A percentile compares a stretch with the other conserved stretches of the same genome.
Conservation (phyloP, 139 green algal species). For the Chlamydomonas applanata region DNA sequence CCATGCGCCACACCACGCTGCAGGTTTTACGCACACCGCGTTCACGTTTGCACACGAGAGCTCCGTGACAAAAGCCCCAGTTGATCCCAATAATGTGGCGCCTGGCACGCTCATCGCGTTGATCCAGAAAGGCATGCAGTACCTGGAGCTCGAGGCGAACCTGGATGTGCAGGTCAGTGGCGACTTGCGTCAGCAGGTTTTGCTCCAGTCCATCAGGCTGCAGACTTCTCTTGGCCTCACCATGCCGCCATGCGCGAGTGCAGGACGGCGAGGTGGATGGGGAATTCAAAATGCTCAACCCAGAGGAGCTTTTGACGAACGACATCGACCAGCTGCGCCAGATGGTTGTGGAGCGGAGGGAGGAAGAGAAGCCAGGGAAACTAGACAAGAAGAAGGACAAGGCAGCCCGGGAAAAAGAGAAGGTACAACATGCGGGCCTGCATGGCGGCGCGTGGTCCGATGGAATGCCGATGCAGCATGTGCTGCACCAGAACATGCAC, state of each 20-base stretch:
- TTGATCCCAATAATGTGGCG: conserved; percentile 85
- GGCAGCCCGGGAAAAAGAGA: conserved; percentile 10
- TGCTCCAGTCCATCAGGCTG: too few species aligned
- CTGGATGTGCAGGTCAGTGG: conserved; percentile 48
- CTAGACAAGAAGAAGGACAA: background rate
- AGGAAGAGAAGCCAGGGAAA: conserved; percentile 29
- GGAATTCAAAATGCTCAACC: conserved; percentile 82
- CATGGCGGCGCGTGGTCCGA: too few species aligned
- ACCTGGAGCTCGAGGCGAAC: conserved; percentile 96
- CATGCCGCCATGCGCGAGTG: background rate
- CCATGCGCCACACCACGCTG: background rate
- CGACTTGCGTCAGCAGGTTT: too few species aligned
- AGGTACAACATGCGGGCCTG: conserved; percentile 5
- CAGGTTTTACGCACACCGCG: conserved; percentile 93
- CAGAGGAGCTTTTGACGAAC: conserved; percentile 87
- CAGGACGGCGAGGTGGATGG: conserved; percentile 78
- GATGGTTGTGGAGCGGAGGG: conserved; percentile 54
- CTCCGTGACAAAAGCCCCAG: conserved; percentile 52
- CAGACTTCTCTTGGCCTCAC: too few species aligned
- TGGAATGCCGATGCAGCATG: too few species aligned
- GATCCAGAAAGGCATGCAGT: conserved; percentile 96
- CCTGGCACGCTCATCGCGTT: conserved; percentile 90
- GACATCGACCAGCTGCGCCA: conserved; percentile 80
- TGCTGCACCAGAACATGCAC: too few species aligned
- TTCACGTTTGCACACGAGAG: conserved; percentile 94